Evolutionary conservation across 2,329 filamentous ascomycete genomes (phyloP), one percentile per base, ranked within the genome.

Genomic region (Rachicladosporium sp.): DNA sequence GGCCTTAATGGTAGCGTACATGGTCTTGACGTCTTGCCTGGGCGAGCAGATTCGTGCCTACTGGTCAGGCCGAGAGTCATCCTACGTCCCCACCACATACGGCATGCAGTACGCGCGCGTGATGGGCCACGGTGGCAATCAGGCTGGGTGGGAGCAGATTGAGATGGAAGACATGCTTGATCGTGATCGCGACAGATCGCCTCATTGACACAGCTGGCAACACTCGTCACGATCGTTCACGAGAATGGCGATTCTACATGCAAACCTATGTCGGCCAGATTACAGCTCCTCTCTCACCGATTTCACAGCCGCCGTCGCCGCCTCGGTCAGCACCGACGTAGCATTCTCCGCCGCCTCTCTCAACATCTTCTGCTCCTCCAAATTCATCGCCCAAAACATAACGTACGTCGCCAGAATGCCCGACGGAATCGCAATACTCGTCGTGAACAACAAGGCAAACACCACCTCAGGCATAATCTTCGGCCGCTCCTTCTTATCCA

Each of bases 131-230:
- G 68, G 68, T 31, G 66, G 67, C 6, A 69, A 68, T 5, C 62
- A 66, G 29, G 67, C 66, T 6, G 69, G 73, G 43, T 77, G 73
- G 52, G 74, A 78, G 51, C 72, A 76, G 45, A 76, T 78, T 43
- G 74, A 78, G 56, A 65, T 78, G 67, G 70, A 77, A 45, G 69
- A 74, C 42, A 73, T 77, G 69, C 59, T 76, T 40, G 62, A 64
- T 37, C 38, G 53, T 19, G 15, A 19, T 19, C 15, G 15, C 15
- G 15, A 19, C 15, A 19, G 15, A 19, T 19, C 15, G 15, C 15
- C 15, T 19, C 15, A 19, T 19, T 19, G 15, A 19, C 15, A 19
- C 15, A 19, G 15, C 15, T 19, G 15, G 15, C 15, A 19, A 19
- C 15, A 19, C 15, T 19, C 15, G 15, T 19, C 15, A 19, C 15